phyloP scores from a whole-genome alignment of 1,284 basidiomycete species.

The Athelia psychrophila region DNA sequence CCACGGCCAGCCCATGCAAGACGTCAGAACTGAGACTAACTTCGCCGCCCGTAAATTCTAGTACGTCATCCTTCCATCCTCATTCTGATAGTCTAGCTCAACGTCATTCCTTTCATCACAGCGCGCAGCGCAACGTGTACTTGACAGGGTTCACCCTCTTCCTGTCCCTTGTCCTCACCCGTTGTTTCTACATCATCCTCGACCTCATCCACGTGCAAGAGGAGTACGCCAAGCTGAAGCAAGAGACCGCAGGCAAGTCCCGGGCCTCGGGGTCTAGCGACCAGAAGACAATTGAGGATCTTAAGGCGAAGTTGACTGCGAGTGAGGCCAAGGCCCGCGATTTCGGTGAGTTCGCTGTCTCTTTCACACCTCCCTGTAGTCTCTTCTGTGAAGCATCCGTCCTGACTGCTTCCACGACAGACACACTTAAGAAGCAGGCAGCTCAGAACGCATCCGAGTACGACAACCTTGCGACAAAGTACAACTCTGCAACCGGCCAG shows the following conservation, averaged over 20 bases:
- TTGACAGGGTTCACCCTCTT: constrained; percentile 92
- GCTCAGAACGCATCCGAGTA: constrained; percentile 76
- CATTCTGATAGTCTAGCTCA: not conserved
- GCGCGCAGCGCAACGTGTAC: constrained; percentile 84
- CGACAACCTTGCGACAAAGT: constrained; percentile 75
- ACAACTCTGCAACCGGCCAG: constrained; percentile 67
- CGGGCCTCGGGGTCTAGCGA: constrained; percentile 22
- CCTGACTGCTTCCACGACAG: constrained; percentile 31
- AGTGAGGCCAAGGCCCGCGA: constrained; percentile 57
- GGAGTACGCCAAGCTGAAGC: constrained; percentile 81
- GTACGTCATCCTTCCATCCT: constrained; percentile 42
- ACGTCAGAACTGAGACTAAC: constrained; percentile 80
- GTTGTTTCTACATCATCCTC: constrained; percentile 89
- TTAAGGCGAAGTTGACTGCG: constrained; percentile 56
- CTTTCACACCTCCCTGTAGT: not conserved
- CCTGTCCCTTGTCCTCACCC: constrained; percentile 89
- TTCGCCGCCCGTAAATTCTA: constrained; percentile 92
- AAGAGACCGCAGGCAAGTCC: constrained; percentile 42
- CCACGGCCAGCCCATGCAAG: constrained; percentile 49
- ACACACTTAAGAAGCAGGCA: constrained; percentile 83
- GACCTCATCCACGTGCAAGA: constrained; percentile 92
- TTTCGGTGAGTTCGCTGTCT: constrained; percentile 56
- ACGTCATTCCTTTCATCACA: constrained; percentile 20
- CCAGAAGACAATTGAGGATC: constrained; percentile 57
- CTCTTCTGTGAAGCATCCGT: not conserved